phyloP scores from a whole-genome alignment of 441 rosid genomes.

The Eruca vesicaria region DNA sequence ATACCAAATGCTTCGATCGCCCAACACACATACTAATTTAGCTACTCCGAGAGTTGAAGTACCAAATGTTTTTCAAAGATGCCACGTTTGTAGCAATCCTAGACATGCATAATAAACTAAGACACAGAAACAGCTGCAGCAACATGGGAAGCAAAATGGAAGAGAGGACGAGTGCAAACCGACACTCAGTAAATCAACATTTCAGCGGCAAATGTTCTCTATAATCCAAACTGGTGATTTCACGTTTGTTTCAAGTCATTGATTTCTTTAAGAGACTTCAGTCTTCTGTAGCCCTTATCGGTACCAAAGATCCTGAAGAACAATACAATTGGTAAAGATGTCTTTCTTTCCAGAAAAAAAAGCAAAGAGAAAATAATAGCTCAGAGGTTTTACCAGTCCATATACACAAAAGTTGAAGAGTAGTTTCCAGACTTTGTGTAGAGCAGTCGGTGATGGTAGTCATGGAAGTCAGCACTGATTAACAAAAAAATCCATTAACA shows the following conservation, averaged over 20 bases:
- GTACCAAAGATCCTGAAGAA: slow-evolving; percentile 84
- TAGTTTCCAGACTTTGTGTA: slow-evolving; percentile 98
- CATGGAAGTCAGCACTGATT: slow-evolving; percentile 90
- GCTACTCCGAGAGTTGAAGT: slow-evolving; percentile 3
- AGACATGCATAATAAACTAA: slow-evolving; percentile 12
- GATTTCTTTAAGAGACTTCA: slow-evolving; percentile 63
- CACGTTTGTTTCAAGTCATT: slow-evolving; percentile 43
- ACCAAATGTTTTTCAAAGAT: slow-evolving; percentile 4
- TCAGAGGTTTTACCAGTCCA: slow-evolving; percentile 78
- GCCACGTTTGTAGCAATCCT: slow-evolving; percentile 25
- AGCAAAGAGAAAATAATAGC: neutral
- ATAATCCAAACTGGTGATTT: slow-evolving; percentile 1
- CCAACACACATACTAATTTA: slow-evolving; percentile 18
- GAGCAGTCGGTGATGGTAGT: slow-evolving; percentile 92
- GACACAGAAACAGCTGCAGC: slow-evolving; percentile 11
- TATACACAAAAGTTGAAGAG: slow-evolving; percentile 87
- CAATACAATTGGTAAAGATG: neutral
- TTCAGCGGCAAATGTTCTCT: slow-evolving; percentile 19
- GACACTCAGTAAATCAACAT: neutral
- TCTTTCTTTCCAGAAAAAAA: neutral
- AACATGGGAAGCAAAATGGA: slow-evolving; percentile 5
- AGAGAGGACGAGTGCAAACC: neutral
- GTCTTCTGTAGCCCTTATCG: slow-evolving; percentile 83
- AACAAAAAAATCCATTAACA: neutral
- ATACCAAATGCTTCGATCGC: slow-evolving; percentile 17